These are phyloP conservation scores for Rhodotorula kratochvilovae DNA, from an alignment of 768 basidiomycete species.

Conservation along the genomic window DNA sequence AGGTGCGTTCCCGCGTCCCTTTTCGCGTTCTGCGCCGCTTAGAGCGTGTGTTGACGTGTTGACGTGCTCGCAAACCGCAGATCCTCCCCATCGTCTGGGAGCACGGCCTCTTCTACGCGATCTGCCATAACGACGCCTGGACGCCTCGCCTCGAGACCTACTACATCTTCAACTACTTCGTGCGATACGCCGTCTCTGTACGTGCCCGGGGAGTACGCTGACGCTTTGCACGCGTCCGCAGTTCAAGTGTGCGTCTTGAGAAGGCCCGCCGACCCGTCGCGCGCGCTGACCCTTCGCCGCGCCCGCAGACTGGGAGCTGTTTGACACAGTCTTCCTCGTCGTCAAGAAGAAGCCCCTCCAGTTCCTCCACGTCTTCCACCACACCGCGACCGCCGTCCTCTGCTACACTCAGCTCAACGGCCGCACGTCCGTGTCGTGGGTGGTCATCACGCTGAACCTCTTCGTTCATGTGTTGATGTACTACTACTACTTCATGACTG, in stretches of 20 bases:
- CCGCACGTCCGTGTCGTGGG: slow-evolving; percentile 92
- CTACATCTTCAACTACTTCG: slow-evolving; percentile 98
- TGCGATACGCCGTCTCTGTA: slow-evolving; percentile 48
- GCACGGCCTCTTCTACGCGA: slow-evolving; percentile 65
- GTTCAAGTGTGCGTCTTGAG: neutral
- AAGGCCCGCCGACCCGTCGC: no score
- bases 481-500: slow-evolving; percentile 94
- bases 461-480: slow-evolving; percentile 94
- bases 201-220: neutral
- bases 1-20: slow-evolving; percentile 53
- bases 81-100: slow-evolving; percentile 67
- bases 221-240: no score
- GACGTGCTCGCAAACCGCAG: neutral
- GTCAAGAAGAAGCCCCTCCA: slow-evolving; percentile 92
- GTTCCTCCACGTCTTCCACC: slow-evolving; percentile 98
- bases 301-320: slow-evolving; percentile 65
- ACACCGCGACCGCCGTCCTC: slow-evolving; percentile 91
- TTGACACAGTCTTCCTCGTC: slow-evolving; percentile 94
- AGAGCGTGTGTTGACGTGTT: neutral
- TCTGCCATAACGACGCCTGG: slow-evolving; percentile 76
- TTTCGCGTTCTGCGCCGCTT: neutral
- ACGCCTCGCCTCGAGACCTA: slow-evolving; percentile 80
- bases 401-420: slow-evolving; percentile 94
- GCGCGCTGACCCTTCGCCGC: no score
- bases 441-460: slow-evolving; percentile 85